Base-by-base conservation (phyloP, 805 yeast species). In the Hanseniaspora clermontiae region DNA sequence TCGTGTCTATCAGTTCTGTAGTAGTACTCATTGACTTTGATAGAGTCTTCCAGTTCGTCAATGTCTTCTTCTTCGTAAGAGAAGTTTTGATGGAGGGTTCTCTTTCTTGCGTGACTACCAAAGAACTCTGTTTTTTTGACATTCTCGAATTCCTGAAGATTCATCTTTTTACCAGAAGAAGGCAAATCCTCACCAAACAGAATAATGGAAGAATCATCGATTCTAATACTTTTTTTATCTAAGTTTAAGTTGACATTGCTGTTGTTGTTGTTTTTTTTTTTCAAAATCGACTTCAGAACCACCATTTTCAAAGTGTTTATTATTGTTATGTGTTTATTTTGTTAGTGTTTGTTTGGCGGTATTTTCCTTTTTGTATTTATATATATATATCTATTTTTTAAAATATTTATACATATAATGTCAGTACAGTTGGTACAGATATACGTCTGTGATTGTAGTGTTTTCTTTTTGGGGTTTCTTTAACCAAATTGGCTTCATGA, bases 111-210 rank as follows among this genome's bases (percentile, higher is more conserved):
- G n/a, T 31, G 40, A 19, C 42, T 52, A 7, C 56, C 56, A 45
- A 52, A 52, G 11, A 40, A 47, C 32, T 52, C 56, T 24, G 29
- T 20, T 34, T 52, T 45, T 20, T 52, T 52, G 11, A 45, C 38
- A 20, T 52, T 32, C 36, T 52, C 56, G 38, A 45, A 52, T 15
- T 52, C 56, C 14, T 20, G 29, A 17, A 45, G 47, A n/a, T 47
- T 34, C 50, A 52, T 52, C 29, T 24, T 45, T 38, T 38, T 52
- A 45, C 56, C 56, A 34, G 36, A 37, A 5, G 38, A 17, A 17
- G 56, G 56, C 27, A 52, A 31, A 20, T 52, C 47, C 19, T 52
- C 56, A 37, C 56, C 56, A 52, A 45, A 52, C 3, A 52, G 29
- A 38, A 42, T 24, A 31, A 52, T 43, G 3, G 56, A 42, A 5